Conservation (phyloP, 2,329 filamentous ascomycete species). For the Massarina eburnea region DNA sequence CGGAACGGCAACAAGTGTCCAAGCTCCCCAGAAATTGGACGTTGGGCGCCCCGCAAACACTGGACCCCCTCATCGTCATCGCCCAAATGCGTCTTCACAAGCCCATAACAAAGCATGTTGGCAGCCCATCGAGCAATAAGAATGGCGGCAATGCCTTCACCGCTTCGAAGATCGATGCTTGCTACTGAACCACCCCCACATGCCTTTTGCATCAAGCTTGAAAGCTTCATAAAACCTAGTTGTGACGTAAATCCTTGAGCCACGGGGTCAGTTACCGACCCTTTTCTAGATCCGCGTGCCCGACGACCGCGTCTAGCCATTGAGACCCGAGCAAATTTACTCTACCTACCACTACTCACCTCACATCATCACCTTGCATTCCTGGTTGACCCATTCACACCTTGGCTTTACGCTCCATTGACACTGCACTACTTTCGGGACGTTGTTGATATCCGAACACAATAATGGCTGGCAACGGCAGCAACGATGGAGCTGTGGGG, state of each 20-base stretch:
- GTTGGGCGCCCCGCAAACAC: conserved; percentile 21
- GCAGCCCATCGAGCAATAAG: conserved; percentile 6
- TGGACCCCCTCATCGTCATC: conserved; percentile 22
- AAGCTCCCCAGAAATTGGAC: conserved; percentile 8
- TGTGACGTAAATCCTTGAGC: conserved; percentile 32
- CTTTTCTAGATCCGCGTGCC: conserved; percentile 28
- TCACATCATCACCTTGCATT: too few species aligned
- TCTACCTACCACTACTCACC: too few species aligned
- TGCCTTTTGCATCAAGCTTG: conserved; percentile 10
- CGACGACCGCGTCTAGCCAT: conserved; percentile 44
- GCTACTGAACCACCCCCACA: conserved; percentile 1
- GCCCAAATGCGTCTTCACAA: conserved; percentile 14
- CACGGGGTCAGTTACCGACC: conserved; percentile 32
- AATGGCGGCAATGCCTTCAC: conserved; percentile 4
- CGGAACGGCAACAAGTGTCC: conserved; percentile 9
- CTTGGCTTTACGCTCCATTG: not conserved
- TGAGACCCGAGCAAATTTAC: conserved; percentile 32
- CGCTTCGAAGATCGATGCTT: not conserved
- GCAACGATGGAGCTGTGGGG: conserved; percentile 56
- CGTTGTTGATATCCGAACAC: not conserved
- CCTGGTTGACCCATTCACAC: too few species aligned
- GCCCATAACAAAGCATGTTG: conserved; percentile 21
- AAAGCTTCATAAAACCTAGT: conserved; percentile 13
- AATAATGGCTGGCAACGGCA: conserved; percentile 46
- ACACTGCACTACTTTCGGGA: not conserved